These are phyloP conservation scores for Lactifluus echinatus DNA, from an alignment of 768 basidiomycete genomes.

Conservation along the genomic window DNA sequence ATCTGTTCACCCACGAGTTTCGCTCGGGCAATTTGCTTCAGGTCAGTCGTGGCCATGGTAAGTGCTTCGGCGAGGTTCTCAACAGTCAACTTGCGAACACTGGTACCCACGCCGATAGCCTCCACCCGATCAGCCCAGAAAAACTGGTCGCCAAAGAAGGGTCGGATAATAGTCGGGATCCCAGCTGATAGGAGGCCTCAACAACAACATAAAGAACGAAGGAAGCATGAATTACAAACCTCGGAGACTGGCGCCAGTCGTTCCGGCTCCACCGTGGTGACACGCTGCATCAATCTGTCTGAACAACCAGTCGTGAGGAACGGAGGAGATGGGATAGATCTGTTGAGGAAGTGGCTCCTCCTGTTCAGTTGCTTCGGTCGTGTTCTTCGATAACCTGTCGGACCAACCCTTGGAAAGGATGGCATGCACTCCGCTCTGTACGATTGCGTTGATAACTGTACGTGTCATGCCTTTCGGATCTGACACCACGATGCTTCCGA, in stretches of 20 bases:
- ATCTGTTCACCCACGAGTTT: conserved; percentile 81
- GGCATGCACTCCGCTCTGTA: conserved; percentile 79
- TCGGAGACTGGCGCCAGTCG: conserved; percentile 88
- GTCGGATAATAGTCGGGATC: conserved; percentile 90
- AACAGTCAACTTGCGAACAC: conserved; percentile 81
- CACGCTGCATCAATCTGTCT: conserved; percentile 90
- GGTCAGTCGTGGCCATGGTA: conserved; percentile 71
- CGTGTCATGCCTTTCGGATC: conserved; percentile 91
- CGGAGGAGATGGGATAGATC: conserved; percentile 76
- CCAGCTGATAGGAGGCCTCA: conserved; percentile 45
- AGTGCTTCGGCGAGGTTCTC: conserved; percentile 74
- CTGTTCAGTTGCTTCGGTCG: conserved; percentile 45
- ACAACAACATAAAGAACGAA: not conserved
- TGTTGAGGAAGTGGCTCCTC: conserved; percentile 68
- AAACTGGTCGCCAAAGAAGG: conserved; percentile 97
- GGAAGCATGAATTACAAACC: conserved; percentile 38
- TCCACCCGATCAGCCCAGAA: conserved; percentile 99
- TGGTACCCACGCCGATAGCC: conserved; percentile 83
- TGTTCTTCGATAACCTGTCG: conserved; percentile 67
- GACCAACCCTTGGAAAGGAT: conserved; percentile 99
- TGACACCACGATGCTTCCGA: conserved; percentile 94
- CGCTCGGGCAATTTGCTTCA: conserved; percentile 83
- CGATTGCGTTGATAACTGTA: conserved; percentile 81
- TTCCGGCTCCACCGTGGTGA: conserved; percentile 96
- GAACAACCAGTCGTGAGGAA: conserved; percentile 97